Base-by-base conservation (phyloP, 2,329 filamentous ascomycete genomes). In the Emydomyces testavorans region DNA sequence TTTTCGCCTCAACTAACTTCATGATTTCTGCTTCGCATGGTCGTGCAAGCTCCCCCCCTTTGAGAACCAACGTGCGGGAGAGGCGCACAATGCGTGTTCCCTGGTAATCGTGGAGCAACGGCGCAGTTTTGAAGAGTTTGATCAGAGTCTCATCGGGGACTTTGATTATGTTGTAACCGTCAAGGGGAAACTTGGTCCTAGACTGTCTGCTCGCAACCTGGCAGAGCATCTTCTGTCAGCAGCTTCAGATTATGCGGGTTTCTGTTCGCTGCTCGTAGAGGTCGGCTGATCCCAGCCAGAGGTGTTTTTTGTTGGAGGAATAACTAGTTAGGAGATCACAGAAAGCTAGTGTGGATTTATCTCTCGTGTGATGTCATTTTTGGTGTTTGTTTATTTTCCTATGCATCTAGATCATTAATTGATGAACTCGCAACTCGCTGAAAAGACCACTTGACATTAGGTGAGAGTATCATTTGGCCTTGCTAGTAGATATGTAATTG, bases 11-110 rank as follows among this genome's bases (percentile, higher is more conserved):
- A 20, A 52, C 32, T 21, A 52, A 48, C 21, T 50, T 50, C 11
- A 55, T 49, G 35, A 52, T 52, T 11, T 50, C 49, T 42, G 39
- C 48, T 37, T 55, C 53, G 31, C 48, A 49, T 50, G 50, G 53
- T n/a, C 48, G 50, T 46, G 39, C 15, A 39, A 38, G 28, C 15
- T 29, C 46, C 20, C 48, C 50, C 16, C 54, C 45, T 49, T 54
- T 51, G 10, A 56, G 50, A 11, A 52, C 34, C 20, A 56, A 47
- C 35, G 40, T 50, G 11, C 47, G 45, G n/a, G 53, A 54, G 18
- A 56, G 24, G 35, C 43, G 53, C 34, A 53, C 50, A 49, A 56
- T 53, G 24, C 42, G 49, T 35, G 52, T 54, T 26, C 49, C 50
- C 48, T 48, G 31, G 10, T 49, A 53, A 16, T 21, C 11, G 47